These are phyloP conservation scores for Kluyveromyces sp. DNA, from an alignment of 1,139 yeast genomes.

Conservation along the genomic window DNA sequence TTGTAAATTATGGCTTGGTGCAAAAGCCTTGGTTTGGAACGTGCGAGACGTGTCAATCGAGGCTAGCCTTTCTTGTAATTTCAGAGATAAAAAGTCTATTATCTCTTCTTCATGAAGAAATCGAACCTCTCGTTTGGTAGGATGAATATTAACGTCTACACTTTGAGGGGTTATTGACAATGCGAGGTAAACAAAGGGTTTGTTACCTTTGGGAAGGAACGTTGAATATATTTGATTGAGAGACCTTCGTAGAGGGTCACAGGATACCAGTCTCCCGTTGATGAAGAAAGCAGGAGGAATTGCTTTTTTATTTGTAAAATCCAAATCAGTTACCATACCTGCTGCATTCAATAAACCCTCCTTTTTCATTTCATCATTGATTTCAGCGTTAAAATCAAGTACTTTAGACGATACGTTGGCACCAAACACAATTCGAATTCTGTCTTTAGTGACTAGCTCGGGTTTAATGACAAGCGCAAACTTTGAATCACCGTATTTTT, in stretches of 20 bases:
- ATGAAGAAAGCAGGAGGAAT: conserved; percentile 71
- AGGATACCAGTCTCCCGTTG: conserved; percentile 72
- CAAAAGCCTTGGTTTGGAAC: conserved; percentile 48
- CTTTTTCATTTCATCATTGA: conserved; percentile 20
- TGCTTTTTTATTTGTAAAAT: conserved; percentile 61
- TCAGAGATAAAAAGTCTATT: conserved; percentile 48
- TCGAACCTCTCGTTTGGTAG: conserved; percentile 88
- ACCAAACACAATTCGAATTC: conserved; percentile 72
- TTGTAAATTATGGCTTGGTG: conserved; percentile 6
- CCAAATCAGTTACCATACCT: conserved; percentile 69
- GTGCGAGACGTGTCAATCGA: conserved; percentile 63
- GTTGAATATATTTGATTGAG: conserved; percentile 54
- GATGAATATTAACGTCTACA: conserved; percentile 91
- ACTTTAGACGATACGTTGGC: conserved; percentile 61
- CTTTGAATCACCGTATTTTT: conserved; percentile 62
- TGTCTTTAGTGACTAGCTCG: conserved; percentile 44
- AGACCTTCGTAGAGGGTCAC: conserved; percentile 74
- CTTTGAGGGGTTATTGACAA: conserved; percentile 58
- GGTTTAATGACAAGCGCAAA: conserved; percentile 51
- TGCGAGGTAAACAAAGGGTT: conserved; percentile 71
- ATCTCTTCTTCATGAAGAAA: conserved; percentile 85
- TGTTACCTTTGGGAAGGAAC: conserved; percentile 73
- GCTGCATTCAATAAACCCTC: conserved; percentile 44
- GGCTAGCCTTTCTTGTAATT: conserved; percentile 46
- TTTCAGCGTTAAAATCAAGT: conserved; percentile 38